Evolutionary conservation across 108 stramenopile species (phyloP), one percentile per base, ranked within the genome.

Genomic region (Cylindrotheca closterium): DNA sequence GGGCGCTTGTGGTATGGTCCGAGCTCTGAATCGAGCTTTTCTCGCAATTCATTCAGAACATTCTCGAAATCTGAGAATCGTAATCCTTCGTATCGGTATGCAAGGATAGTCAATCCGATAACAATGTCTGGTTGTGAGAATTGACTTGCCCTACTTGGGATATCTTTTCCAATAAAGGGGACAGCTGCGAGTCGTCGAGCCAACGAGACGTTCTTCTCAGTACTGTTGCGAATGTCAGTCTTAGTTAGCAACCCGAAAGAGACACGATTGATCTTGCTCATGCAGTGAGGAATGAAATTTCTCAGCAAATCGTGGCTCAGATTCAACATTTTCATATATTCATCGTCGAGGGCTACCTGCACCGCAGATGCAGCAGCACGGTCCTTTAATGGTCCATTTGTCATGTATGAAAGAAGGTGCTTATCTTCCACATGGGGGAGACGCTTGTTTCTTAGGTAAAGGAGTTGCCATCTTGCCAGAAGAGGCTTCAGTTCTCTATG

Each of bases 111-210:
- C 66, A 99, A 69, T 1, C 99, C 98, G 56, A 99, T 98, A 19
- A 98, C 95, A 65, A 99, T 90, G 68, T 99, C 99, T 10, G 99
- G 98, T 48, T 99, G 98, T 17, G 96, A 91, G 69, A 99, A 99
- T 68, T 99, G 98, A 62, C 94, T 96, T 12, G 97, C 97, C 30
- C 97, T 65, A 56, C 88, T 91, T 1, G 99, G 99, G 37, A 98
- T 96, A 69, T 99, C 98, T 68, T 99, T 98, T 34, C 97, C 99
- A 28, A 99, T 91, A 62, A 98, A 99, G 2, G 99, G 99, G 30
- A 99, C 88, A 4, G 99, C 98, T 24, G 97, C 80, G 26, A 99
- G 83, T 55, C 92, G 82, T 55, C 99, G 83, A 8, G 92, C 80
- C 46, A 91, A 79, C 2, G 97, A 96, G 65, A 98, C 91, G 61